Conservation (phyloP, 805 yeast genomes). For the Saccharomycopsis microspora region DNA sequence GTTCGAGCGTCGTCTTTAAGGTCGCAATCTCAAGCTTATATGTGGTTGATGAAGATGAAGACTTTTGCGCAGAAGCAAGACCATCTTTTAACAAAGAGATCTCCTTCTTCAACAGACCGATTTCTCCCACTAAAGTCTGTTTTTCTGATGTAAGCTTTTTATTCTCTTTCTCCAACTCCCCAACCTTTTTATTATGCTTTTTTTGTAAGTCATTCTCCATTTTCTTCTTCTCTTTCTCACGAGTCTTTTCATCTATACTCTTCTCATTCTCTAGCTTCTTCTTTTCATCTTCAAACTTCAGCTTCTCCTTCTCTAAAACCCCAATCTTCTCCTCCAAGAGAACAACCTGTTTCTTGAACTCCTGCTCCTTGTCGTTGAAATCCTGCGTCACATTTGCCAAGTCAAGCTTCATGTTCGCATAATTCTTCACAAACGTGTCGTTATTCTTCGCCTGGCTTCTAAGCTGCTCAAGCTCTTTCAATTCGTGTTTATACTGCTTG, state of each 20-base stretch:
- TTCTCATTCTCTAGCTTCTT: conserved; percentile 28
- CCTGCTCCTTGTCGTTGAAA: conserved; percentile 14
- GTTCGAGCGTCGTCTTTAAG: conserved; percentile 30
- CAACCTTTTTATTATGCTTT: conserved; percentile 16
- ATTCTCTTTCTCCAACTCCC: conserved; percentile 19
- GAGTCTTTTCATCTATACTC: conserved; percentile 18
- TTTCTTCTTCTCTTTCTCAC: conserved; percentile 19
- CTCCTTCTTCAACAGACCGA: conserved; percentile 25
- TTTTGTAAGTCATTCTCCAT: conserved; percentile 17
- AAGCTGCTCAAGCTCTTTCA: conserved; percentile 13
- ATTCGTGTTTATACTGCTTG: conserved; percentile 23
- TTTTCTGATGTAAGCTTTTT: conserved; percentile 22
- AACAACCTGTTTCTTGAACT: conserved; percentile 14
- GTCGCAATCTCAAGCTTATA: conserved; percentile 39
- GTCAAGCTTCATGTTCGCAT: conserved; percentile 15
- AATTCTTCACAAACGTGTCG: conserved; percentile 11
- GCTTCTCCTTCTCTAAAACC: conserved; percentile 16
- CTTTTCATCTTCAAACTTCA: conserved; percentile 17
- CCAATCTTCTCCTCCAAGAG: conserved; percentile 20
- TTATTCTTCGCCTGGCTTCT: conserved; percentile 16
- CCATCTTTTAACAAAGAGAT: conserved; percentile 25
- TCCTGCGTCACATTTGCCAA: conserved; percentile 12
- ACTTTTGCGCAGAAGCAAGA: conserved; percentile 2
- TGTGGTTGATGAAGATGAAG: conserved; percentile 29
- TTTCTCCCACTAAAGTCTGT: conserved; percentile 27